These are phyloP conservation scores for Monosporascus sp. DNA, from an alignment of 2,329 filamentous ascomycete genomes.

Conservation along the genomic window DNA sequence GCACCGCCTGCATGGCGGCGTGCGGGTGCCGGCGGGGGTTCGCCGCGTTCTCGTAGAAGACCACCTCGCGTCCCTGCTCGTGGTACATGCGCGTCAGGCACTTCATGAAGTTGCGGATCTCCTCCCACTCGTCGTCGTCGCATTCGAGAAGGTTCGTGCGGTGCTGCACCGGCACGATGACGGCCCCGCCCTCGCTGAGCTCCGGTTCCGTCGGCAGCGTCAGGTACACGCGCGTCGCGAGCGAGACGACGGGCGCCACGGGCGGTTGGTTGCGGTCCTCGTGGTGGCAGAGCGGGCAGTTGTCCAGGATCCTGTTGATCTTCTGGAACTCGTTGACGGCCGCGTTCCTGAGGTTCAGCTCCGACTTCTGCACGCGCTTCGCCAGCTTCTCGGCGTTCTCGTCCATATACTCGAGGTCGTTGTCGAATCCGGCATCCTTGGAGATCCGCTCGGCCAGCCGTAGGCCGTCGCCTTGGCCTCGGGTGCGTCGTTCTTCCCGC, in stretches of 20 bases:
- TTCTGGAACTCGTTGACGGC: constrained; percentile 87
- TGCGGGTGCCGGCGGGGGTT: constrained; percentile 72
- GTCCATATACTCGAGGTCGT: constrained; percentile 94
- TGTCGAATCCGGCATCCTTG: constrained; percentile 84
- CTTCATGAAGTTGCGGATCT: constrained; percentile 99
- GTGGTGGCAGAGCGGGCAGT: constrained; percentile 86
- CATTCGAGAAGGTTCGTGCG: constrained; percentile 90
- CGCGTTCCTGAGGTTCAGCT: constrained; percentile 79
- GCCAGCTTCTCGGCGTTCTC: constrained; percentile 92
- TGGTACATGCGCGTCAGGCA: constrained; percentile 90
- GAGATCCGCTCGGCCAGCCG: constrained; percentile 88
- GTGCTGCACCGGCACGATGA: constrained; percentile 86
- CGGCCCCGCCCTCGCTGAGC: constrained; percentile 73
- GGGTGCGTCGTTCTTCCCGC: constrained; percentile 83
- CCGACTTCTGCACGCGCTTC: constrained; percentile 79
- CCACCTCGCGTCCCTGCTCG: constrained; percentile 81
- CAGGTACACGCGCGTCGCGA: constrained; percentile 80
- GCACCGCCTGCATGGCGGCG: constrained; percentile 79
- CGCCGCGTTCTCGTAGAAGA: constrained; percentile 98
- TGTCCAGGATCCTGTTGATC: constrained; percentile 79
- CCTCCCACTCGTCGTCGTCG: constrained; percentile 98
- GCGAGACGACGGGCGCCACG: constrained; percentile 75
- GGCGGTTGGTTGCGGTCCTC: constrained; percentile 73
- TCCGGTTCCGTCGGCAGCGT: constrained; percentile 89
- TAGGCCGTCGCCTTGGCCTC: constrained; percentile 71